Percentiles rank a stretch among this genome's conserved stretches.
Evolutionary conservation across 306 rosid species (phyloP).

Genomic region (Inga oerstediana): DNA sequence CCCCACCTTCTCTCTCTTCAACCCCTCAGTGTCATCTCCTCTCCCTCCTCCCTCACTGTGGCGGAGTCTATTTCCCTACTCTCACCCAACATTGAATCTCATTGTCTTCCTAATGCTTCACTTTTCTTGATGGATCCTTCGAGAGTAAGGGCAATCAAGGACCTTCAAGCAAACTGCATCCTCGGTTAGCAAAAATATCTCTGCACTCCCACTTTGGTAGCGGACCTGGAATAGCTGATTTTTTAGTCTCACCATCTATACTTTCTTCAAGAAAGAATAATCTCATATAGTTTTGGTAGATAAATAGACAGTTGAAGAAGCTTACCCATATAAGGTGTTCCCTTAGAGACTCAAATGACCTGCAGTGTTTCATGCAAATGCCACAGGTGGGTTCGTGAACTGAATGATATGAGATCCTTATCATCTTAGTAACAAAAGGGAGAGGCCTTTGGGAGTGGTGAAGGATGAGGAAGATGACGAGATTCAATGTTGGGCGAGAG

Average conservation of each 20-base stretch:
- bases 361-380: slow-evolving; percentile 79
- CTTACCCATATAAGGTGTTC: slow-evolving; percentile 85
- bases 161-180: slow-evolving; percentile 91
- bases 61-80: too few relatives aligned
- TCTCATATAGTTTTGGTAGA: neutral
- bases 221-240: slow-evolving; percentile 54
- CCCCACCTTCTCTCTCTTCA: too few relatives aligned
- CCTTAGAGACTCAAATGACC: slow-evolving; percentile 89
- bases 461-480: too few relatives aligned
- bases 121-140: slow-evolving; percentile 75
- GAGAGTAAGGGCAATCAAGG: slow-evolving; percentile 72
- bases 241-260: slow-evolving; percentile 3
- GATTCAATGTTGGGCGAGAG: too few relatives aligned
- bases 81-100: too few relatives aligned
- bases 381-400: slow-evolving; percentile 89
- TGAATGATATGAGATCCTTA: slow-evolving; percentile 87
- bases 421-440: neutral
- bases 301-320: neutral
- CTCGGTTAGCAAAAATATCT: slow-evolving; percentile 63
- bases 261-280: neutral
- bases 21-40: too few relatives aligned
- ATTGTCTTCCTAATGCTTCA: slow-evolving; percentile 25
- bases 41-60: too few relatives aligned
- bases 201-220: slow-evolving; percentile 89
- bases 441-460: too few relatives aligned